Evolutionary conservation across 148 eudicot species (phyloP).

Genomic region (Suaeda aralocaspica): DNA sequence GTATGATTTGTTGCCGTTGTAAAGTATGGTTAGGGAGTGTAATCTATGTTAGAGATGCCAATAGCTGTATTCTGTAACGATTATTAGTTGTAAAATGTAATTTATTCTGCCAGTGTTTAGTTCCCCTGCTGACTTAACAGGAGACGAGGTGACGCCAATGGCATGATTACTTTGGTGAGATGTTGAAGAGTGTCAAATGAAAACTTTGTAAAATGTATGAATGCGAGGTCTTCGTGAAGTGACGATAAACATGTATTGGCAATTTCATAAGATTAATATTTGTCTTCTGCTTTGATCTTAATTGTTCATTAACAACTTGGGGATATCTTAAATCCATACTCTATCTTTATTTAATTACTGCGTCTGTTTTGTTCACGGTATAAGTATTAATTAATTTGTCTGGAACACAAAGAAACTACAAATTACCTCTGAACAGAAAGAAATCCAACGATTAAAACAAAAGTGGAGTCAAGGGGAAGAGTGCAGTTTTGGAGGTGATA

Average conservation of each 20-base stretch:
- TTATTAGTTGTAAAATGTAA: neutral
- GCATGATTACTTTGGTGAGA: neutral
- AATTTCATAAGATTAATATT: no score
- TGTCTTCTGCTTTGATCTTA: no score
- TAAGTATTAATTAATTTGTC: no score
- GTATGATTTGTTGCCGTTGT: neutral
- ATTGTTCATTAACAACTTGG: no score
- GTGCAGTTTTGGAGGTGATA: neutral
- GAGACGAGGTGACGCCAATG: neutral
- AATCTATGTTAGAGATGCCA: neutral
- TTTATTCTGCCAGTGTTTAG: conserved; percentile 1
- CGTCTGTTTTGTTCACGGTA: no score
- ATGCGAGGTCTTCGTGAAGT: neutral
- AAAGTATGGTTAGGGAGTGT: conserved; percentile 13
- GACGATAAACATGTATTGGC: no score
- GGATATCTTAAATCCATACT: no score
- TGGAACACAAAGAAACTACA: no score
- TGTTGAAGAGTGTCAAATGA: neutral
- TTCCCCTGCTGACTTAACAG: neutral
- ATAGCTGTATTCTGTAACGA: conserved; percentile 1
- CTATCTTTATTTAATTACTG: no score
- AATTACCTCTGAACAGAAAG: no score
- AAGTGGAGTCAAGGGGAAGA: conserved; percentile 3
- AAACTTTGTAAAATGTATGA: conserved; percentile 13
- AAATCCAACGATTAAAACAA: no score